These are phyloP conservation scores for Candolleomyces aberdarensis DNA, from an alignment of 768 basidiomycete genomes.

Conservation along the genomic window DNA sequence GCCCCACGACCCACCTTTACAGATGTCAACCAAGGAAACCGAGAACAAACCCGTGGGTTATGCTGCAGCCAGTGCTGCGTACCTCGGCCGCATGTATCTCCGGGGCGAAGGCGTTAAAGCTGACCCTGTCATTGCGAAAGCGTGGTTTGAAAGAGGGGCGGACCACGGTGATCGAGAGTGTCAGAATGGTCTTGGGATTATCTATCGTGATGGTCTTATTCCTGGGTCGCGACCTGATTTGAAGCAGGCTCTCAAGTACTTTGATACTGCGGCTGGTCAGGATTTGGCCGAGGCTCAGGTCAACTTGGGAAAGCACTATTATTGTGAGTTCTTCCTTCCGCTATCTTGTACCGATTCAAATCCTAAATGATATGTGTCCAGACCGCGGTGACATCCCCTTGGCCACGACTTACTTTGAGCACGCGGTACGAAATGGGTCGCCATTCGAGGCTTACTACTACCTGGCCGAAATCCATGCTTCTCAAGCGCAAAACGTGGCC, in stretches of 20 bases:
- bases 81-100: conserved; percentile 90
- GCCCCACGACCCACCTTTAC: conserved; percentile 73
- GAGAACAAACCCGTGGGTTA: conserved; percentile 51
- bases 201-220: conserved; percentile 85
- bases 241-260: conserved; percentile 62
- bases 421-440: conserved; percentile 82
- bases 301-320: conserved; percentile 82
- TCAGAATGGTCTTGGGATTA: conserved; percentile 87
- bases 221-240: conserved; percentile 62
- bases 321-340: conserved; percentile 22
- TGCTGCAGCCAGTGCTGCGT: conserved; percentile 81
- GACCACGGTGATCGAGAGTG: conserved; percentile 83
- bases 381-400: conserved; percentile 64
- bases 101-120: conserved; percentile 87
- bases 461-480: conserved; percentile 76
- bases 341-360: background rate
- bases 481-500: conserved; percentile 43
- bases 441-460: conserved; percentile 96
- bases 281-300: conserved; percentile 93
- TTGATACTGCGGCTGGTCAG: conserved; percentile 76
- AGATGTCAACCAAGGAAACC: conserved; percentile 50
- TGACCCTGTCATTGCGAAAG: conserved; percentile 72
- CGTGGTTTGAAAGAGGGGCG: conserved; percentile 93
- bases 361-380: conserved; percentile 27
- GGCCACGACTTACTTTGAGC: conserved; percentile 78